Percentiles rank a stretch among this genome's conserved stretches.
phyloP scores from a whole-genome alignment of 2,329 filamentous ascomycete genomes.

The Neofusicoccum ribis region DNA sequence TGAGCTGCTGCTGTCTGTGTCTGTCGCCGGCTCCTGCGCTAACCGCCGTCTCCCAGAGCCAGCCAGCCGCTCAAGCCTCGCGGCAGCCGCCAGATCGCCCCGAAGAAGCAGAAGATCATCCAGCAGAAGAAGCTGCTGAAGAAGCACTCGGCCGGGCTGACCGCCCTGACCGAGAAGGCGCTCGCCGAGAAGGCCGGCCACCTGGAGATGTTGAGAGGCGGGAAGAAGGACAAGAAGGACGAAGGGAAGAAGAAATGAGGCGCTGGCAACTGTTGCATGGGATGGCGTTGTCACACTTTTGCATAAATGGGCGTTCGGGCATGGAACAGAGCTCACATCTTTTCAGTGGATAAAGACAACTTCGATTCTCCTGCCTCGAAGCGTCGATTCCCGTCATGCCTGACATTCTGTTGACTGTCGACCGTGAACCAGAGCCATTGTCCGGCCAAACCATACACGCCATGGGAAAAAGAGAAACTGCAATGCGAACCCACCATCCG shows the following conservation, averaged over 20 bases:
- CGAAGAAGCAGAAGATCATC: conserved; percentile 63
- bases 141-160: conserved; percentile 65
- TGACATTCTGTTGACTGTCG: neutral
- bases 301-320: conserved; percentile 1
- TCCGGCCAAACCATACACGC: neutral
- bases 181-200: conserved; percentile 69
- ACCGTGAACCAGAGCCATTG: neutral
- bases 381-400: neutral
- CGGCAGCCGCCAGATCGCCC: conserved; percentile 64
- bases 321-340: neutral
- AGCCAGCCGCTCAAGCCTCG: conserved; percentile 52
- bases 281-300: neutral
- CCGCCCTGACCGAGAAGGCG: conserved; percentile 65
- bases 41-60: conserved; percentile 19
- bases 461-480: neutral
- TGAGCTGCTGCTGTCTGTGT: neutral
- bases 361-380: too few relatives aligned
- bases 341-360: neutral
- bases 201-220: conserved; percentile 66
- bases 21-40: neutral
- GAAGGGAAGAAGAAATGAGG: conserved; percentile 12
- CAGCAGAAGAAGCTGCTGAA: conserved; percentile 64
- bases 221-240: conserved; percentile 55
- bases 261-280: neutral
- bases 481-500: neutral